Conservation (phyloP, 2,329 filamentous ascomycete species). For the Pyrenochaeta sp. region DNA sequence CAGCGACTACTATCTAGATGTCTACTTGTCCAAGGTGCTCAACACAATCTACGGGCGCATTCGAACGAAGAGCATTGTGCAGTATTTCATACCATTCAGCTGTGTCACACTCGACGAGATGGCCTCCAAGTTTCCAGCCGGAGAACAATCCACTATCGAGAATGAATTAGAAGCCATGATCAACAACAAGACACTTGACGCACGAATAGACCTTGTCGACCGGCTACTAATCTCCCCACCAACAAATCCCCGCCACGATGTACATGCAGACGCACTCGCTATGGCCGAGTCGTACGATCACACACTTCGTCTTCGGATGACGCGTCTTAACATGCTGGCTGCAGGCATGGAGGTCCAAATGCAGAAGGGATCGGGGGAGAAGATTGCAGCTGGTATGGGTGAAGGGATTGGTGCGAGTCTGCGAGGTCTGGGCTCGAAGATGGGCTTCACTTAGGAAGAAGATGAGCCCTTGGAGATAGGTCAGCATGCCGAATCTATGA, state of each 20-base stretch:
- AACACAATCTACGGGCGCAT: conserved; percentile 75
- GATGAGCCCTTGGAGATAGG: not conserved
- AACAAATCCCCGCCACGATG: conserved; percentile 69
- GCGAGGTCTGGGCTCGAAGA: conserved; percentile 38
- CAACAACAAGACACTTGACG: conserved; percentile 72
- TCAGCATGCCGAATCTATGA: not conserved
- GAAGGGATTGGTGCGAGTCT: conserved; percentile 37
- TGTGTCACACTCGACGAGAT: conserved; percentile 83
- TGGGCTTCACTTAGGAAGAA: conserved; percentile 35
- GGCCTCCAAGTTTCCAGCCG: conserved; percentile 75
- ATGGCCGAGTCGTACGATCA: conserved; percentile 76
- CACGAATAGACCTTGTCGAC: conserved; percentile 85
- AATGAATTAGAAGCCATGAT: conserved; percentile 84
- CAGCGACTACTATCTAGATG: conserved; percentile 87
- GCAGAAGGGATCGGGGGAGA: conserved; percentile 31
- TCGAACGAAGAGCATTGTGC: conserved; percentile 88
- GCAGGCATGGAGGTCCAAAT: conserved; percentile 74
- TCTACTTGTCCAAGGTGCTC: conserved; percentile 82
- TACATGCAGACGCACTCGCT: conserved; percentile 75
- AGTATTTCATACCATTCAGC: conserved; percentile 92
- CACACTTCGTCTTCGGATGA: conserved; percentile 77
- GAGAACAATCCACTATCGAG: conserved; percentile 62
- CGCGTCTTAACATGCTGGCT: conserved; percentile 77
- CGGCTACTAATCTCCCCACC: conserved; percentile 77
- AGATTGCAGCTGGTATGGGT: conserved; percentile 18